These are phyloP conservation scores for Lentinula sp. DNA, from an alignment of 768 basidiomycete genomes.

Conservation along the genomic window DNA sequence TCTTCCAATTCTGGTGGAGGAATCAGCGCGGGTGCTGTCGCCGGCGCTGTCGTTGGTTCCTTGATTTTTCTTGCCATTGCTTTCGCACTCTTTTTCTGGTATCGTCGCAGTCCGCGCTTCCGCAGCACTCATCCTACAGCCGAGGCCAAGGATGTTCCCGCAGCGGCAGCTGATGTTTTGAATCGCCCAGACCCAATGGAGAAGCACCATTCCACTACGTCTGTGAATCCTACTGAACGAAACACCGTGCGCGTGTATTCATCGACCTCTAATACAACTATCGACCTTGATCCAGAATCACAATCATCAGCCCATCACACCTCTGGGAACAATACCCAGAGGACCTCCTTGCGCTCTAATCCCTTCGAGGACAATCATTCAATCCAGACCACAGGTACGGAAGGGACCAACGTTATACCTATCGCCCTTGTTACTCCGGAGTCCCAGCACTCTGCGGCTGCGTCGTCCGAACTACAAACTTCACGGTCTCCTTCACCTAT, in stretches of 20 bases:
- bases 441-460: constrained; percentile 17
- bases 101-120: constrained; percentile 50
- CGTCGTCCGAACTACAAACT: constrained; percentile 22
- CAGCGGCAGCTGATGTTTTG: constrained; percentile 70
- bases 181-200: constrained; percentile 79
- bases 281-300: constrained; percentile 55
- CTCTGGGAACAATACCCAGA: constrained; percentile 18
- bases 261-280: constrained; percentile 40
- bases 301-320: constrained; percentile 21
- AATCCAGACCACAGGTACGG: constrained; percentile 77
- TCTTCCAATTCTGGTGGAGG: constrained; percentile 26
- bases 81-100: constrained; percentile 51
- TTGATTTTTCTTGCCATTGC: constrained; percentile 53
- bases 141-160: constrained; percentile 60
- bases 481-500: constrained; percentile 39
- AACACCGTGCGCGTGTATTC: constrained; percentile 45
- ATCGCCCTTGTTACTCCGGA: constrained; percentile 73
- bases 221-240: constrained; percentile 21
- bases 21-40: constrained; percentile 64
- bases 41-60: constrained; percentile 64
- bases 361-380: constrained; percentile 76
- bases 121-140: constrained; percentile 24
- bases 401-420: constrained; percentile 81
- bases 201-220: constrained; percentile 33
- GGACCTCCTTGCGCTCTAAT: constrained; percentile 39